phyloP scores from a whole-genome alignment of 148 eudicot genomes.

The Silene conica region DNA sequence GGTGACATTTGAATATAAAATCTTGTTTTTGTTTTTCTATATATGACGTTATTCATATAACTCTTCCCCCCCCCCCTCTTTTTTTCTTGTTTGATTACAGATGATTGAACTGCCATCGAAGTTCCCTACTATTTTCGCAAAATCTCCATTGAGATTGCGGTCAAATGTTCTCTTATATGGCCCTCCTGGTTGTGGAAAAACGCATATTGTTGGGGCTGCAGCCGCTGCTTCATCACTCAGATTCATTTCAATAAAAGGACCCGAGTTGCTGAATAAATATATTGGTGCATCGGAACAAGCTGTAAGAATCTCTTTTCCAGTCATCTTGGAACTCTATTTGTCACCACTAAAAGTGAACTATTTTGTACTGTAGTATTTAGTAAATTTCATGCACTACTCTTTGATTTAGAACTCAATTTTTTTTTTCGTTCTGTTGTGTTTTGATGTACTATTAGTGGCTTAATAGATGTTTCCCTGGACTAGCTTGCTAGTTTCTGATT shows the following conservation, averaged over 20 bases:
- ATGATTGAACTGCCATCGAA: constrained; percentile 96
- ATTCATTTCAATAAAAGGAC: constrained; percentile 93
- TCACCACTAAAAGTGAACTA: background rate
- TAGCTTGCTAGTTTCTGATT: background rate
- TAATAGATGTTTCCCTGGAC: background rate
- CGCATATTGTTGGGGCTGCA: constrained; percentile 96
- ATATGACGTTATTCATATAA: background rate
- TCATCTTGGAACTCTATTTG: background rate
- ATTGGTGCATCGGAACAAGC: constrained; percentile 99
- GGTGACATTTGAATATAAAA: background rate
- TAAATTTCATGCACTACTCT: background rate
- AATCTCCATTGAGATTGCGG: constrained; percentile 80
- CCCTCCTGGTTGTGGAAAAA: constrained; percentile 99
- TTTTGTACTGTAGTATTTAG: background rate
- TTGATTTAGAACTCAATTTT: background rate
- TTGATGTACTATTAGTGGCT: background rate
- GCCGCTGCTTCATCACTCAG: constrained; percentile 94
- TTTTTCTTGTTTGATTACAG: constrained; percentile 30
- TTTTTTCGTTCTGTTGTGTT: background rate
- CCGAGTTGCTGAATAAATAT: constrained; percentile 91
- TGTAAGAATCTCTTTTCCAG: constrained; percentile 40
- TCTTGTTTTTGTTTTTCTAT: background rate
- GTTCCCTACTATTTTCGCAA: constrained; percentile 73
- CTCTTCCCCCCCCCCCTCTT: background rate
- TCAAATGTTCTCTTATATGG: constrained; percentile 94